Evolutionary conservation across 1,284 basidiomycete species (phyloP).

Genomic region (Cystobasidiaceae sp.): DNA sequence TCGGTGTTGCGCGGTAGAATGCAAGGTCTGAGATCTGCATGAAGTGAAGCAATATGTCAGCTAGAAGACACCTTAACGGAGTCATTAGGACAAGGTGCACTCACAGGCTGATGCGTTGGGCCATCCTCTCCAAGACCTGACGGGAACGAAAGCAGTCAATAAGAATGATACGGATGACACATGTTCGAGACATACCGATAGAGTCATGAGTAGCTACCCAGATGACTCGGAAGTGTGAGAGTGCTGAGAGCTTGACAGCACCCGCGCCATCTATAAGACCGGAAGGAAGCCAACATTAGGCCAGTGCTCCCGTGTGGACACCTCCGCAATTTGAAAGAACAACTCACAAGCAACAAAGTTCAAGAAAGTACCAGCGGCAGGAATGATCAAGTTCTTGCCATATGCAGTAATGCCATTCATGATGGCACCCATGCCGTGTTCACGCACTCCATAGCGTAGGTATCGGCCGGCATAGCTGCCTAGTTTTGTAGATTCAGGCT

Average conservation of each 20-base stretch:
- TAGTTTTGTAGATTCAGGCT: constrained; percentile 75
- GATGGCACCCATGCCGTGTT: constrained; percentile 95
- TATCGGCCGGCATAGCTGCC: constrained; percentile 83
- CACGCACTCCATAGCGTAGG: constrained; percentile 92
- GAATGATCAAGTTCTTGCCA: constrained; percentile 40
- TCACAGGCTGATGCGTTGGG: constrained; percentile 81
- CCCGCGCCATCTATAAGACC: constrained; percentile 58
- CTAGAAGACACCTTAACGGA: not conserved
- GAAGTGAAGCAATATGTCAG: constrained; percentile 48
- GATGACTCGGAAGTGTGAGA: constrained; percentile 83
- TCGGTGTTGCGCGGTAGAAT: constrained; percentile 82
- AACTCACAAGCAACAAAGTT: constrained; percentile 89
- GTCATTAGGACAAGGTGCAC: not conserved
- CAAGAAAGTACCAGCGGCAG: constrained; percentile 48
- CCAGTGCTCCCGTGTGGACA: constrained; percentile 57
- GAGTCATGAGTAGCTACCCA: constrained; percentile 68
- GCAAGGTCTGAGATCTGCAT: constrained; percentile 63
- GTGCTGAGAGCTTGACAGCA: constrained; percentile 82
- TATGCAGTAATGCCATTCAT: constrained; percentile 52
- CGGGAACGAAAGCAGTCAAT: not conserved
- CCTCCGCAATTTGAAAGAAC: constrained; percentile 79
- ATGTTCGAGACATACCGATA: constrained; percentile 34
- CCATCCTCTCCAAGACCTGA: constrained; percentile 70
- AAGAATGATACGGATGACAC: not conserved
- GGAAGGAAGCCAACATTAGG: no score